Evolutionary conservation across 139 green algal species (phyloP).

Genomic region (Closterium sp.): DNA sequence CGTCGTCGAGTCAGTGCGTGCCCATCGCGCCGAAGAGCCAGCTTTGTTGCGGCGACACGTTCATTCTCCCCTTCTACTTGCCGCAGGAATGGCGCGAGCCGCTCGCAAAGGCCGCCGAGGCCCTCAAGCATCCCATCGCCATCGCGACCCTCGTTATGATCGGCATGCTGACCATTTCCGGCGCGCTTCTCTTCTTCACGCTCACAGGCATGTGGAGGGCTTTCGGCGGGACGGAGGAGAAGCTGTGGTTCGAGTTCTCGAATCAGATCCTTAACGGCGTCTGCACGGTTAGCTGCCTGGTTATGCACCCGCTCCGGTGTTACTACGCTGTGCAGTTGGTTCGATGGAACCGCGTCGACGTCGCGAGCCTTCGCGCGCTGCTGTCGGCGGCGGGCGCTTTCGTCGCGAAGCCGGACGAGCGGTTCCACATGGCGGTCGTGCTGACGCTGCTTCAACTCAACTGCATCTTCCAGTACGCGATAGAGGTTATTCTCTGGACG

Average conservation of each 20-base stretch:
- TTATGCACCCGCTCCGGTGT: conserved; percentile 10
- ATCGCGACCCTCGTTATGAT: not conserved
- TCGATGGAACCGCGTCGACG: conserved; percentile 10
- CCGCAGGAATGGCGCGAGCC: not conserved
- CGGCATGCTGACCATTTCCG: not conserved
- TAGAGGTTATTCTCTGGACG: conserved; percentile 19
- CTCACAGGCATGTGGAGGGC: not conserved
- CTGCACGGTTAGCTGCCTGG: conserved; percentile 14
- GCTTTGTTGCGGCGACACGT: not conserved
- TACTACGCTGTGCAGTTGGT: not conserved
- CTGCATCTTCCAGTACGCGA: conserved; percentile 28
- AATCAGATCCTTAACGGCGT: conserved; percentile 36
- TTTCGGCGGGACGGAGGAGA: not conserved
- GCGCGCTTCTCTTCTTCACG: not conserved
- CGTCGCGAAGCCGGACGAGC: conserved; percentile 35
- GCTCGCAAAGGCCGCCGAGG: not conserved
- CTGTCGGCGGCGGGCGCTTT: conserved; percentile 10
- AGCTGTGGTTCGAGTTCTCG: conserved; percentile 35
- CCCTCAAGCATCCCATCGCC: not conserved
- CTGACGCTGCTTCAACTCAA: conserved; percentile 14
- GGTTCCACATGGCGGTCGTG: conserved; percentile 33
- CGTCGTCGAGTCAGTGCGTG: not conserved
- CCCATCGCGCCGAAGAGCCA: not conserved
- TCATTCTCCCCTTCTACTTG: not conserved
- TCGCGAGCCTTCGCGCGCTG: conserved; percentile 4